phyloP scores from a whole-genome alignment of 1,284 basidiomycete genomes.

The Cutaneotrichosporon cutaneum region DNA sequence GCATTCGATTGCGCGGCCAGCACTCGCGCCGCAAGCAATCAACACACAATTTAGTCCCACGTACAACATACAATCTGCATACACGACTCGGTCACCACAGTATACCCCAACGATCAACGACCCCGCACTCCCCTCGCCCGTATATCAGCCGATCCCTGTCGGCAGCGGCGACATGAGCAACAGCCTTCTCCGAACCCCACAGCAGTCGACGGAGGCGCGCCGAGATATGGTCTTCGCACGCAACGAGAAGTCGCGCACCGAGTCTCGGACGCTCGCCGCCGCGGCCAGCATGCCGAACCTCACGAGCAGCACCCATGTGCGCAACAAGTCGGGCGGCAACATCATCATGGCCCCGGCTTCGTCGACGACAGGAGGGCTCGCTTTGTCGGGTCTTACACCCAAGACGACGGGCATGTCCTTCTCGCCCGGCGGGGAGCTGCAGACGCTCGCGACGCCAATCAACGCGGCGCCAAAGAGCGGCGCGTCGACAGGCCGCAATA shows the following conservation, averaged over 20 bases:
- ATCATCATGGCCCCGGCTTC: background rate
- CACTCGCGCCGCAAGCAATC: background rate
- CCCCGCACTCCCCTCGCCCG: slow-evolving; percentile 18
- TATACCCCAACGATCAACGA: slow-evolving; percentile 18
- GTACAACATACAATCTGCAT: slow-evolving; percentile 10
- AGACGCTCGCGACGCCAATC: background rate
- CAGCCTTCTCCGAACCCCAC: slow-evolving; percentile 6
- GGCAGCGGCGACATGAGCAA: slow-evolving; percentile 4
- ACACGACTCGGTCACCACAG: slow-evolving; percentile 18
- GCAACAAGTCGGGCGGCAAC: background rate
- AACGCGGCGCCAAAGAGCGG: background rate
- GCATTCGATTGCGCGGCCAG: slow-evolving; percentile 1
- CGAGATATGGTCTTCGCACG: slow-evolving; percentile 3
- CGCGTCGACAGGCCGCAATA: slow-evolving; percentile 1
- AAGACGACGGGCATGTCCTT: slow-evolving; percentile 2
- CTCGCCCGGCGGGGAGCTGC: background rate
- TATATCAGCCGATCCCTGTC: slow-evolving; percentile 14
- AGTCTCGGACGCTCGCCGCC: background rate
- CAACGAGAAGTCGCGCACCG: slow-evolving; percentile 1
- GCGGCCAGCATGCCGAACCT: slow-evolving; percentile 8
- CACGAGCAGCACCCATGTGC: background rate
- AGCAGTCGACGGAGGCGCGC: slow-evolving; percentile 5
- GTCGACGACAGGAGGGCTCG: background rate
- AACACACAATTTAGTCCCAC: slow-evolving; percentile 7
- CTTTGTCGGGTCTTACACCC: background rate